Evolutionary conservation across 1,284 basidiomycete species (phyloP).

Genomic region (Tylopilus sp.): DNA sequence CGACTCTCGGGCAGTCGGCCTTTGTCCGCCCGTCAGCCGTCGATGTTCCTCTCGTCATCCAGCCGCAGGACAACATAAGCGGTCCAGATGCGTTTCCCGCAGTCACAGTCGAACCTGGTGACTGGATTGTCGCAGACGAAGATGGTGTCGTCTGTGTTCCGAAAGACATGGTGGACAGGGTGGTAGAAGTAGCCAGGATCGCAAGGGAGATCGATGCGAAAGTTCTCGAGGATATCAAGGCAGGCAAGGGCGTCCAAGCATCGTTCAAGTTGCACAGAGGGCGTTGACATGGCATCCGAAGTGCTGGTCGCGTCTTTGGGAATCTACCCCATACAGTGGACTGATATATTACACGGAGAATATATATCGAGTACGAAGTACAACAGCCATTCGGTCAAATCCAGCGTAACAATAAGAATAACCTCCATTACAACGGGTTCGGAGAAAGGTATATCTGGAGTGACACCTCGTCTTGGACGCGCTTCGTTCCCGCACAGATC

Average conservation of each 20-base stretch:
- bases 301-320: not conserved
- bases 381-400: conserved; percentile 17
- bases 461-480: conserved; percentile 2
- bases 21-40: conserved; percentile 83
- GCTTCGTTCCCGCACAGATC: not conserved
- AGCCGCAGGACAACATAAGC: conserved; percentile 34
- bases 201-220: conserved; percentile 67
- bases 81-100: conserved; percentile 44
- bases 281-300: conserved; percentile 34
- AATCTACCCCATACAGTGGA: conserved; percentile 5
- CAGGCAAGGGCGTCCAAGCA: conserved; percentile 70
- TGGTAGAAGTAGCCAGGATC: conserved; percentile 57
- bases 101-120: conserved; percentile 69
- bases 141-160: conserved; percentile 91
- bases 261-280: conserved; percentile 79
- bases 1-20: conserved; percentile 84
- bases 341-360: conserved; percentile 19
- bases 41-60: conserved; percentile 70
- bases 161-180: conserved; percentile 50
- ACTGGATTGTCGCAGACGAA: conserved; percentile 82
- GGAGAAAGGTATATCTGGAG: conserved; percentile 6
- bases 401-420: conserved; percentile 21
- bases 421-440: not conserved
- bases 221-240: conserved; percentile 75
- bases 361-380: conserved; percentile 20